Evolutionary conservation across 495 filamentous ascomycete species (phyloP).

Genomic region (Sphaerosporella brunnea): DNA sequence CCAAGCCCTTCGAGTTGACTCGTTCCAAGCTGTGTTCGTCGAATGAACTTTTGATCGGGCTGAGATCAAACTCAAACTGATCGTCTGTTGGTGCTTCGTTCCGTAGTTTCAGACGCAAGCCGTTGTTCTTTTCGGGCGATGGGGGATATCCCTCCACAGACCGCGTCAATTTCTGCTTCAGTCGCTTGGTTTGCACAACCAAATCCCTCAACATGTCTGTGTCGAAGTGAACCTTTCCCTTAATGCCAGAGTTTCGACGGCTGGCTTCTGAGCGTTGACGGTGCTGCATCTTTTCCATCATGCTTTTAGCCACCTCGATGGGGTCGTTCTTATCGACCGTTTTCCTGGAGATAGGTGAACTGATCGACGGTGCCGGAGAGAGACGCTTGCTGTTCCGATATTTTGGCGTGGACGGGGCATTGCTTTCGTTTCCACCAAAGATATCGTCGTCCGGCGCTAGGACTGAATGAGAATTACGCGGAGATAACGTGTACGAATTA

Average conservation of each 20-base stretch:
- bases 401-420: constrained; percentile 28
- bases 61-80: constrained; percentile 6
- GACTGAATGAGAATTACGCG: constrained; percentile 40
- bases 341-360: constrained; percentile 19
- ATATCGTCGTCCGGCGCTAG: constrained; percentile 48
- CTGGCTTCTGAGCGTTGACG: constrained; percentile 12
- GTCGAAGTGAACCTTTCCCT: constrained; percentile 23
- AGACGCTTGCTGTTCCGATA: background rate
- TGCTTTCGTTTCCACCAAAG: constrained; percentile 33
- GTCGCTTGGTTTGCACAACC: constrained; percentile 18
- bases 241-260: background rate
- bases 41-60: constrained; percentile 4
- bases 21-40: constrained; percentile 1
- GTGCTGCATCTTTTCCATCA: constrained; percentile 25
- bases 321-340: constrained; percentile 23
- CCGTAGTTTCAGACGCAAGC: background rate
- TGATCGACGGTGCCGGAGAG: constrained; percentile 18
- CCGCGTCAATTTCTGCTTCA: constrained; percentile 13
- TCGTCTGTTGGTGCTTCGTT: background rate
- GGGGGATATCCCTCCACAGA: background rate
- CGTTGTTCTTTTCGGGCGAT: background rate
- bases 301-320: constrained; percentile 22
- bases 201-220: constrained; percentile 24
- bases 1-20: background rate
- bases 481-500: constrained; percentile 23